A percentile compares a stretch with the other conserved stretches of the same genome.
Conservation (phyloP, 2,329 filamentous ascomycete genomes). For the Scolecobasidium constrictum region DNA sequence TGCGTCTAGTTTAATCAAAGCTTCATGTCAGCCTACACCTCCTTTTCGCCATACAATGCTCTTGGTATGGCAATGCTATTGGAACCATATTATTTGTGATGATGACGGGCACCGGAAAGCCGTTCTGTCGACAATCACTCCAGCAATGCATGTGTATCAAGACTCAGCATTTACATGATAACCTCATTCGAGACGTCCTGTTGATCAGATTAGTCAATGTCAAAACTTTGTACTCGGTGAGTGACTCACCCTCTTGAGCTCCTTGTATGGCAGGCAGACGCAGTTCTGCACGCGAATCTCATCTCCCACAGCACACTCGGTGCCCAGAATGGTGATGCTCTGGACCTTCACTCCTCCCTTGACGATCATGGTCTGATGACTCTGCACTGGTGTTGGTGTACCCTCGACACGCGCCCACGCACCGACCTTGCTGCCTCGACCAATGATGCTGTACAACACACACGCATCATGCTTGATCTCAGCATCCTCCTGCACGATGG, state of each 20-base stretch:
- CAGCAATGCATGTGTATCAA: too few species aligned
- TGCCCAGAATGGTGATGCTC: slow-evolving; percentile 93
- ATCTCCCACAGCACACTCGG: slow-evolving; percentile 88
- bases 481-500: slow-evolving; percentile 86
- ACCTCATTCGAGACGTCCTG: slow-evolving; percentile 77
- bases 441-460: slow-evolving; percentile 89
- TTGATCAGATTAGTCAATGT: slow-evolving; percentile 3
- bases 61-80: too few species aligned
- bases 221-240: not conserved
- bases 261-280: slow-evolving; percentile 94
- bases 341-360: slow-evolving; percentile 99
- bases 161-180: slow-evolving; percentile 71
- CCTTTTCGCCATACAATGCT: too few species aligned
- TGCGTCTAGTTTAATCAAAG: too few species aligned
- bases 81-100: too few species aligned
- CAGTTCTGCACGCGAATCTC: slow-evolving; percentile 97
- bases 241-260: slow-evolving; percentile 76
- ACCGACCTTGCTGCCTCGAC: slow-evolving; percentile 90
- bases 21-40: too few species aligned
- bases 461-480: slow-evolving; percentile 97
- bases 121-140: too few species aligned
- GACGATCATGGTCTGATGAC: slow-evolving; percentile 86
- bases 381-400: slow-evolving; percentile 75
- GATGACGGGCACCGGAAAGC: too few species aligned
- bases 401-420: slow-evolving; percentile 98